Conservation (phyloP, 2,329 filamentous ascomycete genomes). For the Chrysosporium keratinophilum region DNA sequence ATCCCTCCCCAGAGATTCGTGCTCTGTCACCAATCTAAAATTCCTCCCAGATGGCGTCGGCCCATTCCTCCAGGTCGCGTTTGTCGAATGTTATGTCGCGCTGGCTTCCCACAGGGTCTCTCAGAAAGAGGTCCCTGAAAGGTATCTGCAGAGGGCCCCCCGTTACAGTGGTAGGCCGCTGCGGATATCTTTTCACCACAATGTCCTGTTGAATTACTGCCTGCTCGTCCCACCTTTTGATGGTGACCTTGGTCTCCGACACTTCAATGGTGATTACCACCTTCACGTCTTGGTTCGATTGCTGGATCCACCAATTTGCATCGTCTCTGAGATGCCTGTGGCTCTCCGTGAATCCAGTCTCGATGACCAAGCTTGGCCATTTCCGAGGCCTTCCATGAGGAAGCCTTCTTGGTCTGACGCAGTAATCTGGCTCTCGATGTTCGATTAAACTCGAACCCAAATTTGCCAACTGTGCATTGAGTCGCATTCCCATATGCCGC, state of each 20-base stretch:
- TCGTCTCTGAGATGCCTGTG: no score
- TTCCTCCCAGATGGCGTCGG: neutral
- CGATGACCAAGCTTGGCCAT: neutral
- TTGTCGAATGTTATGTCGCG: neutral
- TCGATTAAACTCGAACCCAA: neutral
- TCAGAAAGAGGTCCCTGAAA: conserved; percentile 9
- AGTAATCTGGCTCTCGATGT: neutral
- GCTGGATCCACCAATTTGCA: no score
- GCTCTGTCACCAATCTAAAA: no score
- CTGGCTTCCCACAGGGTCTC: neutral
- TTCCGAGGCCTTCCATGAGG: neutral
- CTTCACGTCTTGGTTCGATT: neutral
- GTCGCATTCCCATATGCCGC: neutral
- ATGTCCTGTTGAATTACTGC: neutral
- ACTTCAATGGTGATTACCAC: conserved; percentile 8
- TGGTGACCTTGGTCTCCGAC: neutral
- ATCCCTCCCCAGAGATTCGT: no score
- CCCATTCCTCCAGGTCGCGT: neutral
- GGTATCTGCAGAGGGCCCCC: conserved; percentile 7
- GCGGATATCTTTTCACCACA: no score
- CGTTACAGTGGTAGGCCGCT: neutral
- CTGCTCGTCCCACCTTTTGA: neutral
- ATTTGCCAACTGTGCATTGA: neutral
- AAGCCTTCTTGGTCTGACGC: neutral
- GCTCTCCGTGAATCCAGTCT: neutral